phyloP scores from a whole-genome alignment of 306 rosid genomes.

The Sicyos edulis region DNA sequence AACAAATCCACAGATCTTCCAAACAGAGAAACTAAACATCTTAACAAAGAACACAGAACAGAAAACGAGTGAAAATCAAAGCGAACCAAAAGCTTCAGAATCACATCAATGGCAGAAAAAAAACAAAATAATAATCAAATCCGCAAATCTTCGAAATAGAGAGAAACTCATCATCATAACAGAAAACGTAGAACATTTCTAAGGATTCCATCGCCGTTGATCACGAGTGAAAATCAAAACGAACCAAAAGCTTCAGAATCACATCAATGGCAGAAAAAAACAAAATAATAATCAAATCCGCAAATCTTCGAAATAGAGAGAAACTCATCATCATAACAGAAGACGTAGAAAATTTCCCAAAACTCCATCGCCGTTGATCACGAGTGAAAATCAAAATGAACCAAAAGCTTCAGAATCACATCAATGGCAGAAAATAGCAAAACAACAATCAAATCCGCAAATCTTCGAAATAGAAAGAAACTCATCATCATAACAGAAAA shows the following conservation, averaged over 20 bases:
- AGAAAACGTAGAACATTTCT: too few species aligned
- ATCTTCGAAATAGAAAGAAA: not conserved
- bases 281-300: not conserved
- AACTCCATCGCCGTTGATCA: not conserved
- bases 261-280: not conserved
- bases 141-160: not conserved
- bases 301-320: not conserved
- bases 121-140: not conserved
- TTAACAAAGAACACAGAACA: too few species aligned
- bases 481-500: too few species aligned
- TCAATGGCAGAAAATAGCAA: not conserved
- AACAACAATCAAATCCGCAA: not conserved
- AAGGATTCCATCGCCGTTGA: too few species aligned
- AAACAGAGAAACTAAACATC: too few species aligned
- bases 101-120: not conserved
- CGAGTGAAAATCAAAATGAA: not conserved
- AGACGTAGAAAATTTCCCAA: not conserved
- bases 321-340: not conserved
- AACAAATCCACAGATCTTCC: too few species aligned
- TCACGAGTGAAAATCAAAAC: too few species aligned
- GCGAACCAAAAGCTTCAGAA: not conserved
- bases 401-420: not conserved
- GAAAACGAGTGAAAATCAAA: too few species aligned
- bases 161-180: not conserved
- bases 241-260: not conserved